Base-by-base conservation (phyloP, 1,284 basidiomycete species). In the Ustilago trichophora region DNA sequence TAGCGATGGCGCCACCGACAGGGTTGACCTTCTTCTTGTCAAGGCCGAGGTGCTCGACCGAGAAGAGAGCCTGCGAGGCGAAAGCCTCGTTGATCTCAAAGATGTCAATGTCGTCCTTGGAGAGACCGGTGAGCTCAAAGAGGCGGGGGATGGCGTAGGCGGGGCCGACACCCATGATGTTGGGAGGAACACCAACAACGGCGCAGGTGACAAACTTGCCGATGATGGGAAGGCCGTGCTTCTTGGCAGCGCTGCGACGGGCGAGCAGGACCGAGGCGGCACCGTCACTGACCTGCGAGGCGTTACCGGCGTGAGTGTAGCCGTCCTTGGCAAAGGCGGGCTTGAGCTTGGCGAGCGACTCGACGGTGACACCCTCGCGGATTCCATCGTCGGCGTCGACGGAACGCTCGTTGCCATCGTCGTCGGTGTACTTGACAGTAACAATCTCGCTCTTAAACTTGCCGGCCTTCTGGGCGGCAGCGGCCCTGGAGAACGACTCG, bases 201-300 rank as follows among this genome's bases (percentile, higher is more conserved):
- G 87, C 85, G 7, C 89, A 88, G 34, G 86, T 86, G 78, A 94
- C 88, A 82, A 88, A 98, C 85, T 98, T 98, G 84, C 92, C 96
- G 55, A 95, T 65, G 78, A 98, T 90, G 40, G 93, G 92, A 32
- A 98, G 86, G 36, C 91, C 90, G 64, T 95, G 89, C 78, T 89
- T 90, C 83, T 91, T 89, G 16, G 95, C 95, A 31, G 89, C 87
- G 24, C 89, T 91, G 53, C 95, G 88, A 60, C 92, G 87, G 29
- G 92, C 87, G 54, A 98, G 88, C 51, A 98, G 84, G 43, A 98
- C 93, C 0, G 94, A 94, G 42, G 94, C 93, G 19, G 95, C 95
- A 63, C 95, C 95, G 78, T 99, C 96, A n/a, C 92, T 93, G 41
- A 98, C 88, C 82, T 97, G 94, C 21, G 91, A 93, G 2, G 93